These are phyloP conservation scores for Colletotrichum tropicale DNA, from an alignment of 2,329 filamentous ascomycete species.

Conservation along the genomic window DNA sequence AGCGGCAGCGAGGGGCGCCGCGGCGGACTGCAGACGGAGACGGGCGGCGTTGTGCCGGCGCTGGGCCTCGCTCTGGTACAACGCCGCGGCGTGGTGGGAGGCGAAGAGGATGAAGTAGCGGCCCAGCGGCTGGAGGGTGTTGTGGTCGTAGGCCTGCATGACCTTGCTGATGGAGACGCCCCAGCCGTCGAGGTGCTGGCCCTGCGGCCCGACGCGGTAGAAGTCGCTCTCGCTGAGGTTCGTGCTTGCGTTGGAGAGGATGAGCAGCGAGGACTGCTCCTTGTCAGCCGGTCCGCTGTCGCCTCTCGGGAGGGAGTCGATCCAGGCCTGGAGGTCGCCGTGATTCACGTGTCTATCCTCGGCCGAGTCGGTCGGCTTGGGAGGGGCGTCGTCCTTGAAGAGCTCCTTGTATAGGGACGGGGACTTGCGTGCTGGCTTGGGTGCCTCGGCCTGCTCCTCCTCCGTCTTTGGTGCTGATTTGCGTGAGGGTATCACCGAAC, in stretches of 20 bases:
- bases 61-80: conserved; percentile 62
- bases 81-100: conserved; percentile 58
- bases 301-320: conserved; percentile 4
- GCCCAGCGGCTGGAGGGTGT: conserved; percentile 66
- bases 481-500: not conserved
- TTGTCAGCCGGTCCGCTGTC: not conserved
- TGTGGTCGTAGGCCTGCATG: conserved; percentile 67
- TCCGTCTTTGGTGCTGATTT: not conserved
- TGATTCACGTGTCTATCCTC: conserved; percentile 1
- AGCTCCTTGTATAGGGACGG: conserved; percentile 11
- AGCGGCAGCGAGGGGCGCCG: conserved; percentile 39
- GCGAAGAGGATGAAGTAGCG: conserved; percentile 75
- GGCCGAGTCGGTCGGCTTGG: not conserved
- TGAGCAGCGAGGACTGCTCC: conserved; percentile 45
- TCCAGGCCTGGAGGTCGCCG: conserved; percentile 16
- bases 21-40: conserved; percentile 33
- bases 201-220: conserved; percentile 66
- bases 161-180: conserved; percentile 65
- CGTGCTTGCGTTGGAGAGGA: conserved; percentile 62
- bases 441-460: not conserved
- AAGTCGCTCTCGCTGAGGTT: conserved; percentile 73
- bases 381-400: not conserved
- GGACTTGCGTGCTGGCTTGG: not conserved
- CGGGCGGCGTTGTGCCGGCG: conserved; percentile 40
- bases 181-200: conserved; percentile 72